phyloP scores from a whole-genome alignment of 306 rosid species.

The Inga leiocalycina region DNA sequence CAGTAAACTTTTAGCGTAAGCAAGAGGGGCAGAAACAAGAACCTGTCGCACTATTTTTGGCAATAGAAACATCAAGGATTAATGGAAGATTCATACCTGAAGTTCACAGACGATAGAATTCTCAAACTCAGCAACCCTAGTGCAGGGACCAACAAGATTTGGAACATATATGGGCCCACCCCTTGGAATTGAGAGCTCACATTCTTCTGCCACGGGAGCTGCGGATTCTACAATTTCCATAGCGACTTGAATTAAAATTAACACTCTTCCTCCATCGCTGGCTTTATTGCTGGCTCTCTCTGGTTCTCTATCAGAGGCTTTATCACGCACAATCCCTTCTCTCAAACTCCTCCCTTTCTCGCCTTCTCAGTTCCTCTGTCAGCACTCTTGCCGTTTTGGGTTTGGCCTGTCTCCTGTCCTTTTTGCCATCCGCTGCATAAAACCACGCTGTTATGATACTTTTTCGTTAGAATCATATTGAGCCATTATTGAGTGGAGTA shows the following conservation, averaged over 20 bases:
- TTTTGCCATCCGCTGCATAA: too few relatives aligned
- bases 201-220: constrained; percentile 32
- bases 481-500: too few relatives aligned
- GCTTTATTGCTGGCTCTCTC: background rate
- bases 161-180: constrained; percentile 87
- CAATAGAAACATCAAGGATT: background rate
- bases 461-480: too few relatives aligned
- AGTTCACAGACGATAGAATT: constrained; percentile 54
- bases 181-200: constrained; percentile 49
- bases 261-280: background rate
- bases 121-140: constrained; percentile 55
- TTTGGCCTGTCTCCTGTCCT: too few relatives aligned
- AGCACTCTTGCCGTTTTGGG: too few relatives aligned
- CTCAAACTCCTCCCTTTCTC: too few relatives aligned
- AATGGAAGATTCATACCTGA: constrained; percentile 46
- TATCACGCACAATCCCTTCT: too few relatives aligned
- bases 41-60: background rate
- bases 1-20: background rate
- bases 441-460: too few relatives aligned
- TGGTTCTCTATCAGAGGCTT: too few relatives aligned
- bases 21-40: background rate
- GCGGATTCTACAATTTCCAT: constrained; percentile 33
- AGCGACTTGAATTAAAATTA: background rate
- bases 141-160: constrained; percentile 57
- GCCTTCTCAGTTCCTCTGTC: too few relatives aligned